Evolutionary conservation across 2,329 filamentous ascomycete species (phyloP).

Genomic region (Ascochyta clinopodiicola): DNA sequence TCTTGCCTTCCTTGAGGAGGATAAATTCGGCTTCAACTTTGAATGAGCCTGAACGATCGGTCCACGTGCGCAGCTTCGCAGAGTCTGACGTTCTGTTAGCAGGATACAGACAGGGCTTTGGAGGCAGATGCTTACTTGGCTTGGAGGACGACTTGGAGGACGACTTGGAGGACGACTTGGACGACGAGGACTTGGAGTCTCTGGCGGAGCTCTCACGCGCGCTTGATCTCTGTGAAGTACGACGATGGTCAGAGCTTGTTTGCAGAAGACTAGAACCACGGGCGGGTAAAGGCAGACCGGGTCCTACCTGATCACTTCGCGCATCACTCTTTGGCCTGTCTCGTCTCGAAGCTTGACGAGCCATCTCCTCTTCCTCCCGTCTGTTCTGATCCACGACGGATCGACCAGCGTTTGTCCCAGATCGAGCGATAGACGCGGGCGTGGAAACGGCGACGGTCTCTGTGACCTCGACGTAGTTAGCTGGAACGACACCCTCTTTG

Average conservation of each 20-base stretch:
- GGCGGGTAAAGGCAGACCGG: conserved; percentile 75
- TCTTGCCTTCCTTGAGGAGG: conserved; percentile 91
- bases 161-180: conserved; percentile 48
- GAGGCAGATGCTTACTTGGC: conserved; percentile 68
- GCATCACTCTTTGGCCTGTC: conserved; percentile 62
- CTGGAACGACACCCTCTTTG: conserved; percentile 94
- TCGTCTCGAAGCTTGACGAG: conserved; percentile 76
- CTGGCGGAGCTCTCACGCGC: conserved; percentile 71
- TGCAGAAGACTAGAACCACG: conserved; percentile 79
- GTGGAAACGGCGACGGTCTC: conserved; percentile 65
- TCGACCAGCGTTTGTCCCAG: conserved; percentile 65
- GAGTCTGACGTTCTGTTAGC: conserved; percentile 59
- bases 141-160: conserved; percentile 66
- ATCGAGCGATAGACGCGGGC: conserved; percentile 56
- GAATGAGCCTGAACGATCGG: conserved; percentile 92
- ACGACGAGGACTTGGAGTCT: conserved; percentile 55
- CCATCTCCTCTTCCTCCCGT: conserved; percentile 81
- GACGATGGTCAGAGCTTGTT: conserved; percentile 70
- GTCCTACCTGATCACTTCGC: conserved; percentile 74
- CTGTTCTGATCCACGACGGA: conserved; percentile 79
- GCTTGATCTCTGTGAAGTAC: conserved; percentile 73
- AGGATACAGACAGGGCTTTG: conserved; percentile 16
- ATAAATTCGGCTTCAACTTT: conserved; percentile 97
- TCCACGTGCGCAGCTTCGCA: conserved; percentile 87
- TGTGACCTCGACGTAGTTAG: conserved; percentile 91